These are phyloP conservation scores for Myrmaecium sp. DNA, from an alignment of 2,329 filamentous ascomycete genomes.

Conservation along the genomic window DNA sequence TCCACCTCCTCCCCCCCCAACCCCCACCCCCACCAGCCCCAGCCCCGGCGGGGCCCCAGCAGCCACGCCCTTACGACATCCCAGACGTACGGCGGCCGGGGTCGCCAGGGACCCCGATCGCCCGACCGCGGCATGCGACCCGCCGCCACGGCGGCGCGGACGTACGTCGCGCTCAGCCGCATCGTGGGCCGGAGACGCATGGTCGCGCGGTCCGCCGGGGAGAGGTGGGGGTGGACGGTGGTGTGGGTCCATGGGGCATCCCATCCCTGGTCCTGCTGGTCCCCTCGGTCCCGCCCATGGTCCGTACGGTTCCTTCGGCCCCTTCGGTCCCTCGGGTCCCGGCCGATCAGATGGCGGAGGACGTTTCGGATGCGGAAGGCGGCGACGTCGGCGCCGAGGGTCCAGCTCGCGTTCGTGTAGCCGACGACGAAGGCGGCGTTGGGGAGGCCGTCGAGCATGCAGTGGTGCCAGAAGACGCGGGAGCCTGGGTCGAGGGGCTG, in stretches of 20 bases:
- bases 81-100: conserved; percentile 25
- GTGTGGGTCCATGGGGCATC: no score
- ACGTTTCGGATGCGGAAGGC: conserved; percentile 33
- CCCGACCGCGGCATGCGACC: conserved; percentile 31
- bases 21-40: no score
- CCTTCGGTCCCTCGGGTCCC: conserved; percentile 1
- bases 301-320: conserved; percentile 1
- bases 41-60: no score
- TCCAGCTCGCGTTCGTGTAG: conserved; percentile 46
- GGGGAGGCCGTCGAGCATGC: conserved; percentile 46
- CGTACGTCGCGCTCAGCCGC: conserved; percentile 34
- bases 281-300: neutral
- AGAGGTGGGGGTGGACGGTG: no score
- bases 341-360: conserved; percentile 1
- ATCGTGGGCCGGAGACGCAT: conserved; percentile 26
- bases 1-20: no score
- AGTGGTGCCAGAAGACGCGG: conserved; percentile 42
- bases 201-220: conserved; percentile 16
- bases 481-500: conserved; percentile 25
- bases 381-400: conserved; percentile 40
- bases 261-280: no score
- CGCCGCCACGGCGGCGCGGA: conserved; percentile 23
- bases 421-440: conserved; percentile 43
- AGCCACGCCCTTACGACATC: no score
- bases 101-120: conserved; percentile 25